phyloP scores from a whole-genome alignment of 1,284 basidiomycete species.

The Xerocomus minutiporus region DNA sequence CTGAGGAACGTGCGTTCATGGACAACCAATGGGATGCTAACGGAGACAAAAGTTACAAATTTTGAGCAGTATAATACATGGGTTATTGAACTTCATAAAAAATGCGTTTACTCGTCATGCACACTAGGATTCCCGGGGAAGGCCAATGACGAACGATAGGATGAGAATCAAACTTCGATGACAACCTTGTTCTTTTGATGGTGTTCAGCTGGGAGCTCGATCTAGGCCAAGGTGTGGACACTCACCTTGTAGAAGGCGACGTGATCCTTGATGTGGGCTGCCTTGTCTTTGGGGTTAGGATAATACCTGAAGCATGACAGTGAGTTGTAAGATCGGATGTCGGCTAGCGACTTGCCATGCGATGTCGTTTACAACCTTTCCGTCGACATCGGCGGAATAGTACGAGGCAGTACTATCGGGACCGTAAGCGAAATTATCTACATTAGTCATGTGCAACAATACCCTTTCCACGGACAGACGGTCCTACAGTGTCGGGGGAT shows the following conservation, averaged over 20 bases:
- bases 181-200: conserved; percentile 18
- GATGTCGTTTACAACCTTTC: conserved; percentile 47
- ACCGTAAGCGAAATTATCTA: conserved; percentile 4
- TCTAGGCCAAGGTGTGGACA: not conserved
- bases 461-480: conserved; percentile 67
- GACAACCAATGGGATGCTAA: too few species aligned
- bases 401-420: conserved; percentile 49
- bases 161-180: conserved; percentile 16
- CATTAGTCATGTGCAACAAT: not conserved
- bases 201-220: not conserved
- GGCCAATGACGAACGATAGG: too few species aligned
- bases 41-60: not conserved
- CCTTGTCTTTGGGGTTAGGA: conserved; percentile 47
- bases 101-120: too few species aligned
- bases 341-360: conserved; percentile 48
- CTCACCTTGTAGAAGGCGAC: conserved; percentile 65
- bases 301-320: conserved; percentile 51
- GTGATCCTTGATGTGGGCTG: conserved; percentile 53
- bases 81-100: too few species aligned
- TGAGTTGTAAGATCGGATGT: not conserved
- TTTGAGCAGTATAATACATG: not conserved
- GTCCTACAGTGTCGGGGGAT: conserved; percentile 35
- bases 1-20: not conserved
- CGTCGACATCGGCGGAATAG: conserved; percentile 50
- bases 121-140: too few species aligned